phyloP scores from a whole-genome alignment of 2,329 filamentous ascomycete species.

The Meredithiella fracta region DNA sequence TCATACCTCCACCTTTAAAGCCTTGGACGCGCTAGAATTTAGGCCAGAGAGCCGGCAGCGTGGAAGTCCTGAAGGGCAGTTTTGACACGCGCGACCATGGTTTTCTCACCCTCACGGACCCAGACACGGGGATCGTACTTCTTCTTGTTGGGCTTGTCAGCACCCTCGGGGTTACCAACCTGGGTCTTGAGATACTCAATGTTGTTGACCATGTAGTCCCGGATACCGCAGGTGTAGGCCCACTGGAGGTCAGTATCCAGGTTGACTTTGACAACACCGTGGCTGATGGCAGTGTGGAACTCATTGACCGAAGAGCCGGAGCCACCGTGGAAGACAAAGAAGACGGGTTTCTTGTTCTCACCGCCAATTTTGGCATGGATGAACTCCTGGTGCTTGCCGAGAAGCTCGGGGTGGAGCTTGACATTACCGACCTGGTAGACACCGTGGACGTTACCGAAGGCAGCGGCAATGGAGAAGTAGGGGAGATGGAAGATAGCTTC shows the following conservation, averaged over 20 bases:
- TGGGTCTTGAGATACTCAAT: constrained; percentile 80
- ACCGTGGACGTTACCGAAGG: constrained; percentile 94
- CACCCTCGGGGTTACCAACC: constrained; percentile 89
- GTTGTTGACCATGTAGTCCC: constrained; percentile 87
- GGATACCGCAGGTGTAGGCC: constrained; percentile 81
- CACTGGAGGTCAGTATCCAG: constrained; percentile 96
- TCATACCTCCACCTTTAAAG: neutral
- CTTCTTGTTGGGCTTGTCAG: constrained; percentile 99
- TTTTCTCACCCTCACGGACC: constrained; percentile 95
- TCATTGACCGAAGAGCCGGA: constrained; percentile 83
- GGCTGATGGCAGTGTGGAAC: constrained; percentile 72
- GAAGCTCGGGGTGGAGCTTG: constrained; percentile 86
- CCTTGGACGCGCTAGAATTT: neutral
- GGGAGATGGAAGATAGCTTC: constrained; percentile 68
- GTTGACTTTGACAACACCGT: constrained; percentile 99
- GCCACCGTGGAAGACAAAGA: constrained; percentile 98
- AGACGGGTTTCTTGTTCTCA: constrained; percentile 68
- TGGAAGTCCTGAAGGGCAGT: constrained; percentile 87
- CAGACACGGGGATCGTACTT: constrained; percentile 66
- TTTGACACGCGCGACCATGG: constrained; percentile 67
- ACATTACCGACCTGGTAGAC: constrained; percentile 98
- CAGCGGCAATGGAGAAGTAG: constrained; percentile 96
- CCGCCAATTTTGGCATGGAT: constrained; percentile 64
- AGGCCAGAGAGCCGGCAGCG: constrained; percentile 28
- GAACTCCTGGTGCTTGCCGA: constrained; percentile 89